phyloP scores from a whole-genome alignment of 148 eudicot genomes.

The Spergularia bocconei region DNA sequence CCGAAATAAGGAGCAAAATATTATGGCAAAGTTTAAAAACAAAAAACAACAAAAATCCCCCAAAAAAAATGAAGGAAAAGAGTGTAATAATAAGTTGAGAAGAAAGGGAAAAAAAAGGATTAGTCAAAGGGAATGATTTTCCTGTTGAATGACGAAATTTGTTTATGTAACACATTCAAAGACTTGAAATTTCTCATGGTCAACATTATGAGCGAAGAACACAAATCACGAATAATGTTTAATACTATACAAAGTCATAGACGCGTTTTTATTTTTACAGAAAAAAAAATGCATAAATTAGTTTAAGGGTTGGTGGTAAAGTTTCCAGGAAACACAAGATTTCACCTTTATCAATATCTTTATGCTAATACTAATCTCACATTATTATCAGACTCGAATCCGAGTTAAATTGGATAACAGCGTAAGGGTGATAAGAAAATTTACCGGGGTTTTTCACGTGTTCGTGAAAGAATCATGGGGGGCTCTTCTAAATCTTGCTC shows the following conservation, averaged over 20 bases:
- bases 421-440: not conserved
- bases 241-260: slow-evolving; percentile 1
- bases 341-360: not conserved
- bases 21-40: not conserved
- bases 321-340: slow-evolving; percentile 8
- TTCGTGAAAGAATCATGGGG: not conserved
- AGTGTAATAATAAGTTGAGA: not conserved
- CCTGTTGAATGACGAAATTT: not conserved
- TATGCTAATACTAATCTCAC: not conserved
- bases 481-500: slow-evolving; percentile 16
- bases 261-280: slow-evolving; percentile 25
- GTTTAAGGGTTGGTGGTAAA: not conserved
- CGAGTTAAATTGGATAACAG: too few species aligned
- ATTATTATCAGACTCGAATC: not conserved
- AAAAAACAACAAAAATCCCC: not conserved
- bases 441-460: slow-evolving; percentile 12
- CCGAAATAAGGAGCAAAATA: slow-evolving; percentile 18
- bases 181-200: slow-evolving; percentile 22
- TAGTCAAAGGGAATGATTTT: slow-evolving; percentile 15
- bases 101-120: not conserved
- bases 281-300: not conserved
- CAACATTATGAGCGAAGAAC: slow-evolving; percentile 21
- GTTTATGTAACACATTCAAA: not conserved
- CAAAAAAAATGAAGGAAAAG: not conserved
- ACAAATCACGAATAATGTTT: not conserved